phyloP scores from a whole-genome alignment of 352 stramenopile species.

The Pythium phragmiticola region DNA sequence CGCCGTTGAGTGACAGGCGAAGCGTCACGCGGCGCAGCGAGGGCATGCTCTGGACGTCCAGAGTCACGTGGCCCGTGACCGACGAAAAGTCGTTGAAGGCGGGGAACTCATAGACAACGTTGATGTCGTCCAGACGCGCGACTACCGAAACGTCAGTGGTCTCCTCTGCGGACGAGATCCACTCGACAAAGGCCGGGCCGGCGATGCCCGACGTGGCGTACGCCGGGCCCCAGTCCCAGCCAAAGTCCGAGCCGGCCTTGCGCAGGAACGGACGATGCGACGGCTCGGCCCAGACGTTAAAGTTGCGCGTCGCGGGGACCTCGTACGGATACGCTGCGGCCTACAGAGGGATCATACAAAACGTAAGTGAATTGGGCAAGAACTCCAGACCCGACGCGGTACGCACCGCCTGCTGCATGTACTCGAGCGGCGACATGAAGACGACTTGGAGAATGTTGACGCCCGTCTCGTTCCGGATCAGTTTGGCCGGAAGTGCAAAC shows the following conservation, averaged over 20 bases:
- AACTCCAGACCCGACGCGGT: neutral
- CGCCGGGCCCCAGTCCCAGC: conserved; percentile 86
- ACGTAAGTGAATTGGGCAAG: too few species aligned
- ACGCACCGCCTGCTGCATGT: conserved; percentile 42
- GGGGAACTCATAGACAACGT: conserved; percentile 47
- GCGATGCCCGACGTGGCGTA: conserved; percentile 66
- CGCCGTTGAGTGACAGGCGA: conserved; percentile 44
- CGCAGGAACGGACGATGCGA: conserved; percentile 77
- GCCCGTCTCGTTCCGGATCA: conserved; percentile 11
- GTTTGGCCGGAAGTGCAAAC: conserved; percentile 37
- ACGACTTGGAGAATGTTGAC: conserved; percentile 55
- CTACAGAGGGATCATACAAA: conserved; percentile 25
- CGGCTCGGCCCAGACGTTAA: conserved; percentile 78
- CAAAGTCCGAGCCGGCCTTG: conserved; percentile 86
- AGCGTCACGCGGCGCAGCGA: conserved; percentile 32
- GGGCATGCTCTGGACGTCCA: conserved; percentile 32
- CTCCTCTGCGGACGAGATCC: conserved; percentile 12
- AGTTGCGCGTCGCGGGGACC: conserved; percentile 71
- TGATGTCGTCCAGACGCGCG: conserved; percentile 26
- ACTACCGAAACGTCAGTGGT: conserved; percentile 22
- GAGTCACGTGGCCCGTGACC: conserved; percentile 41
- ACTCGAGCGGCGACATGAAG: conserved; percentile 57
- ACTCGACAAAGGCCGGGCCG: conserved; percentile 48
- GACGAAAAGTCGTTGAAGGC: conserved; percentile 30
- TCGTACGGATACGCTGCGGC: conserved; percentile 69